These are phyloP conservation scores for Salvia rosmarinus DNA, from an alignment of 257 asterid species.

Conservation along the genomic window DNA sequence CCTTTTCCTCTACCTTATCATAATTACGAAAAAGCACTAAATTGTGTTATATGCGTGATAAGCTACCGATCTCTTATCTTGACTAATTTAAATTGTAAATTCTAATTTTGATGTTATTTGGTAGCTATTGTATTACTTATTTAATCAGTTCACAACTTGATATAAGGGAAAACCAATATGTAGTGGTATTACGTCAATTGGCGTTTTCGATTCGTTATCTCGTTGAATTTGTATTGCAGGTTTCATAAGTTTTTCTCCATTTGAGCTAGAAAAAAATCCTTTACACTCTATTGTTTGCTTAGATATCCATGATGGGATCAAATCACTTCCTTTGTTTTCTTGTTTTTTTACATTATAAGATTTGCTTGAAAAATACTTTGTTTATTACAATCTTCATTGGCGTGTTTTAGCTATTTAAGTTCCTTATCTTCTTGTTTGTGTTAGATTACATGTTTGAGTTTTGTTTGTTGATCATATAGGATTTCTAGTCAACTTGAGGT, in stretches of 20 bases:
- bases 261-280: constrained; percentile 5
- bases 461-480: background rate
- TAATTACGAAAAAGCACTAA: background rate
- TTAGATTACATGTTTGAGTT: constrained; percentile 21
- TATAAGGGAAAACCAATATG: constrained; percentile 48
- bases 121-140: constrained; percentile 31
- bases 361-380: no score
- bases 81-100: no score
- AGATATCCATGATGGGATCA: constrained; percentile 67
- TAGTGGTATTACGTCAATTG: no score
- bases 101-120: constrained; percentile 42
- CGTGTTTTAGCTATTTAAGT: no score
- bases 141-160: no score
- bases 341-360: constrained; percentile 57
- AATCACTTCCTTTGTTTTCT: constrained; percentile 53
- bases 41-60: background rate
- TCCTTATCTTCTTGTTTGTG: constrained; percentile 31
- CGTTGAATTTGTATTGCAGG: no score
- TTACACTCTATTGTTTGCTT: constrained; percentile 20
- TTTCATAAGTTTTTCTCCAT: constrained; percentile 53
- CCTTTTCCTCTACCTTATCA: constrained; percentile 25
- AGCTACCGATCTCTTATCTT: background rate
- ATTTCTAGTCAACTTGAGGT: constrained; percentile 24
- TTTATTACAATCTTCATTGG: constrained; percentile 20
- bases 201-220: no score